These are phyloP conservation scores for Penicillium sp. DNA, from an alignment of 2,329 filamentous ascomycete species.

Conservation along the genomic window DNA sequence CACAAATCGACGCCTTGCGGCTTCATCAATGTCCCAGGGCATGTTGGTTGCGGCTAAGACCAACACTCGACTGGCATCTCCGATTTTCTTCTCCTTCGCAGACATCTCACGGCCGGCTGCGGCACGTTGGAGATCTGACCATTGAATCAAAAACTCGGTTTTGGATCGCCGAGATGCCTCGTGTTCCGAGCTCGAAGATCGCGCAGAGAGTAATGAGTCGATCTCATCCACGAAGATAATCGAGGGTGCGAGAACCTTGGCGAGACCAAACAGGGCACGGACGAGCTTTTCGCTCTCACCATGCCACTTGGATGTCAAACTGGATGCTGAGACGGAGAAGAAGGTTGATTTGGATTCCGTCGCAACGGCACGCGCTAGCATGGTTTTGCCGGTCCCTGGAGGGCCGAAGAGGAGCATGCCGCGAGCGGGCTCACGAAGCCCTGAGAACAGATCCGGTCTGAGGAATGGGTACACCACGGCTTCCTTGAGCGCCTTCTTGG, in stretches of 20 bases:
- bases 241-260: slow-evolving; percentile 79
- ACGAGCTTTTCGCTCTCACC: slow-evolving; percentile 97
- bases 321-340: slow-evolving; percentile 93
- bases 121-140: slow-evolving; percentile 88
- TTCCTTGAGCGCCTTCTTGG: slow-evolving; percentile 88
- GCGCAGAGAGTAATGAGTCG: slow-evolving; percentile 80
- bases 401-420: slow-evolving; percentile 96
- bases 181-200: slow-evolving; percentile 73
- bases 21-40: slow-evolving; percentile 97
- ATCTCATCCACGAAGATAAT: slow-evolving; percentile 99
- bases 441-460: slow-evolving; percentile 91
- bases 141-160: slow-evolving; percentile 96
- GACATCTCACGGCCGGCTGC: slow-evolving; percentile 72
- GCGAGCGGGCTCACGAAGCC: slow-evolving; percentile 82
- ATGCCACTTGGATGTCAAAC: slow-evolving; percentile 89
- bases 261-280: slow-evolving; percentile 81
- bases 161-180: slow-evolving; percentile 92
- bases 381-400: slow-evolving; percentile 97
- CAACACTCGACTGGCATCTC: slow-evolving; percentile 80
- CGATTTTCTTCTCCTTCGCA: slow-evolving; percentile 58
- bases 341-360: slow-evolving; percentile 94
- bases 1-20: slow-evolving; percentile 83
- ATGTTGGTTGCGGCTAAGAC: slow-evolving; percentile 93
- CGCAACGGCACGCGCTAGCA: slow-evolving; percentile 89
- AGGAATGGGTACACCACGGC: slow-evolving; percentile 96